Base-by-base conservation (phyloP, 805 yeast genomes). In the Ogataea angusta region DNA sequence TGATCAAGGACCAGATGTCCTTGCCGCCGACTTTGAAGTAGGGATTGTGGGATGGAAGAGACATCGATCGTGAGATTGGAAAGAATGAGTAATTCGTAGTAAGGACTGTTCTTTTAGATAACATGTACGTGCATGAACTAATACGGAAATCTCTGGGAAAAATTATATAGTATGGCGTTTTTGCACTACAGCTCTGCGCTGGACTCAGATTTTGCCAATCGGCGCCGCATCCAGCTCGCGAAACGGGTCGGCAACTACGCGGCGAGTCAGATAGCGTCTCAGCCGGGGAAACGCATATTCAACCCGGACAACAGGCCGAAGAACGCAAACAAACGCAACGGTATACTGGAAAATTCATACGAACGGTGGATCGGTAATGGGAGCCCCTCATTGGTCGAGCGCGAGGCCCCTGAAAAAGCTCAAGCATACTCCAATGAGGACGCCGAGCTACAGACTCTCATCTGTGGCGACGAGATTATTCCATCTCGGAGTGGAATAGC, bases 1-100 rank as follows among this genome's bases (percentile, higher is more conserved):
- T 93, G 64, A 95, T 86, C 49, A 93, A 68, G 2, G 95, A 75
- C 99, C 99, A 93, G 34, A 93, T 90, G 62, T 93, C 99, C 57
- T 89, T 87, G 32, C 82, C 79, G 12, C 80, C 78, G 26, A 82
- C 73, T 36, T 79, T 72, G 65, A 85, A 85, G 61, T 84, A 83
- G 0, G 83, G 82, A 52, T 81, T 81, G 56, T 76, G 80, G 36
- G 67, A 54, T 23, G 76, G 76, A 10, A 68, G 55, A 16, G 61
- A 54, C 45, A 48, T 39, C 44, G 47, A 52, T 31, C 40, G 30
- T 18, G 17, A 27, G 15, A 9, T 14, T 10, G 18, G 22, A 24
- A 32, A 23, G 29, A 25, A 31, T 17, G 24, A 21, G 28, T 28
- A 27, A 38, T 26, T 23, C 9, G 17, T 13, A 21, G 15, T 36